Percentiles rank a stretch among this genome's conserved stretches.
phyloP scores from a whole-genome alignment of 163 green algal species.

The Coccomyxa subellipsoidea region DNA sequence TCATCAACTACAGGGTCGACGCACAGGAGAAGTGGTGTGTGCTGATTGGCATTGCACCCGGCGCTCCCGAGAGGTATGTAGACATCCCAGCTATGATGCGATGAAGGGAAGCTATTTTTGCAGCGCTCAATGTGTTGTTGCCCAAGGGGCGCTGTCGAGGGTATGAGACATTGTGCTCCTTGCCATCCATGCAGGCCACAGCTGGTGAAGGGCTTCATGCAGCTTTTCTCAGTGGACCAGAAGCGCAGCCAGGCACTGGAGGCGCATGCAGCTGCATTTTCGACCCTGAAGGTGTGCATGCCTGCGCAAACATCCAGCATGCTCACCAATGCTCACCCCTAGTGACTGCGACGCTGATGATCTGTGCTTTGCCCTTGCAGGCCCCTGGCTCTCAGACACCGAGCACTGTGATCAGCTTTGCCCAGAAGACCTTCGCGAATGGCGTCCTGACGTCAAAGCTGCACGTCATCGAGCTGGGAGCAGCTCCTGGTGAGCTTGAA shows the following conservation, averaged over 20 bases:
- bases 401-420: conserved; percentile 91
- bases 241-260: conserved; percentile 94
- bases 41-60: conserved; percentile 95
- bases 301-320: no score
- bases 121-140: no score
- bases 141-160: no score
- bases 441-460: conserved; percentile 92
- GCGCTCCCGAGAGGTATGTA: conserved; percentile 75
- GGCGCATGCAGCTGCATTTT: conserved; percentile 94
- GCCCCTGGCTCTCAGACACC: conserved; percentile 5
- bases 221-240: conserved; percentile 98
- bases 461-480: conserved; percentile 97
- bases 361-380: no score
- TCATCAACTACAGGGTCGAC: conserved; percentile 95
- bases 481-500: conserved; percentile 48
- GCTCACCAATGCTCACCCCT: no score
- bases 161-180: no score
- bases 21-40: conserved; percentile 93
- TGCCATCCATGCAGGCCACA: conserved; percentile 65
- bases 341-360: no score
- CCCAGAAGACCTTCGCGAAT: conserved; percentile 90
- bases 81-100: not conserved
- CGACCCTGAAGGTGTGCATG: conserved; percentile 65
- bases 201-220: conserved; percentile 98
- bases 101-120: no score